phyloP scores from a whole-genome alignment of 106 monocot genomes.

The Gastrodia elata region DNA sequence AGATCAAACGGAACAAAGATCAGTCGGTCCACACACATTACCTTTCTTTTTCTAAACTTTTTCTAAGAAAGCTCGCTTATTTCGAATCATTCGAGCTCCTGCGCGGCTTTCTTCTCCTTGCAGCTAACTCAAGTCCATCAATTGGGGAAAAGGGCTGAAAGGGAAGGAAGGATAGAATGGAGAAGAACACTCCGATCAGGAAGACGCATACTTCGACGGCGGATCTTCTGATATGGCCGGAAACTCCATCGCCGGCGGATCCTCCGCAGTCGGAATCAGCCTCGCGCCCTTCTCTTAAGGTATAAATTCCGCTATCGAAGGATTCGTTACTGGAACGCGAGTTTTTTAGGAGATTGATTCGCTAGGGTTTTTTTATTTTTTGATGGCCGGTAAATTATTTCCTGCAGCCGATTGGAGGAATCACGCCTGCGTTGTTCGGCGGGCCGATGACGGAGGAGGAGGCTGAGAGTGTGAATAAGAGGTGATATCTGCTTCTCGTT shows the following conservation, averaged over 20 bases:
- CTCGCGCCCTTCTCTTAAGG: conserved; percentile 24
- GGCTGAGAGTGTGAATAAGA: conserved; percentile 24
- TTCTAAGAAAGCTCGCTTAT: background rate
- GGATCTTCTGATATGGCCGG: conserved; percentile 60
- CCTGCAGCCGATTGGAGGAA: conserved; percentile 25
- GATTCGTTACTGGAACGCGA: background rate
- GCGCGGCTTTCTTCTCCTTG: background rate
- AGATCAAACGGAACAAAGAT: too few species aligned
- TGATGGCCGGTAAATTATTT: background rate
- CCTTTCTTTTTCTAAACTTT: too few species aligned
- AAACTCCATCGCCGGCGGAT: conserved; percentile 16
- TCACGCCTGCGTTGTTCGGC: conserved; percentile 29
- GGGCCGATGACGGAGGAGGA: conserved; percentile 32
- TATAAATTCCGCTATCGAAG: background rate
- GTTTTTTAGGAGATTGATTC: background rate
- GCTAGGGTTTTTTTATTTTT: background rate
- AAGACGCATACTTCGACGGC: conserved; percentile 42
- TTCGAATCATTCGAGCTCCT: background rate
- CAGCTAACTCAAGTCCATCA: background rate
- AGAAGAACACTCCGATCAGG: conserved; percentile 43
- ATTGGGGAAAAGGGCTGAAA: conserved; percentile 1
- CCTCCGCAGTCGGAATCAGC: conserved; percentile 11
- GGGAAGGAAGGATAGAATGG: conserved; percentile 24
- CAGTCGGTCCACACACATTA: too few species aligned
- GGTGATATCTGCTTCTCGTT: conserved; percentile 10